Evolutionary conservation across 73 alveolate genomes (phyloP).

Genomic region (Paramecium biaurelia): DNA sequence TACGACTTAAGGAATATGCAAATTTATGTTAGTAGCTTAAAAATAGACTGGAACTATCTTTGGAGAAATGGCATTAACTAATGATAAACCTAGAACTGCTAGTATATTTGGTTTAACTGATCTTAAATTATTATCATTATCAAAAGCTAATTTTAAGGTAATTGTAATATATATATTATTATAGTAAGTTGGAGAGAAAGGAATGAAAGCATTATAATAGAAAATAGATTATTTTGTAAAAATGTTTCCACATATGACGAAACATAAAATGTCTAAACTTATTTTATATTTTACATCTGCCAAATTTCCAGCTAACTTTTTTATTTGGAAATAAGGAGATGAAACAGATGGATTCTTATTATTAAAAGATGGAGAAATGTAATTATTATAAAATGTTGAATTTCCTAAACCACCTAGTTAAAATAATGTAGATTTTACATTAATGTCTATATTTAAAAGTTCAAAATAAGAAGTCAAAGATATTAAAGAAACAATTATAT

Average conservation of each 20-base stretch:
- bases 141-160: neutral
- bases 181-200: conserved; percentile 7
- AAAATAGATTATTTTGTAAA: conserved; percentile 1
- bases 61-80: conserved; percentile 50
- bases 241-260: conserved; percentile 37
- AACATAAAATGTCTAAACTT: neutral
- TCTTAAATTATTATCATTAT: neutral
- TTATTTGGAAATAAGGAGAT: conserved; percentile 48
- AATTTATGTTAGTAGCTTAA: conserved; percentile 17
- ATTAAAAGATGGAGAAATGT: conserved; percentile 27
- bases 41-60: conserved; percentile 6
- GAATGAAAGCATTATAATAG: conserved; percentile 79
- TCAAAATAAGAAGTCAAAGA: neutral
- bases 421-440: conserved; percentile 18
- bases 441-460: neutral
- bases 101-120: conserved; percentile 34
- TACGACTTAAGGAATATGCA: neutral
- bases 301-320: conserved; percentile 23
- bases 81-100: conserved; percentile 55
- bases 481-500: neutral
- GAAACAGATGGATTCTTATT: conserved; percentile 4
- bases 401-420: neutral
- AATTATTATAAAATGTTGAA: neutral
- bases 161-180: neutral
- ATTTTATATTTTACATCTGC: neutral